These are phyloP conservation scores for Neonectria faginata DNA, from an alignment of 2,329 filamentous ascomycete species.

Conservation along the genomic window DNA sequence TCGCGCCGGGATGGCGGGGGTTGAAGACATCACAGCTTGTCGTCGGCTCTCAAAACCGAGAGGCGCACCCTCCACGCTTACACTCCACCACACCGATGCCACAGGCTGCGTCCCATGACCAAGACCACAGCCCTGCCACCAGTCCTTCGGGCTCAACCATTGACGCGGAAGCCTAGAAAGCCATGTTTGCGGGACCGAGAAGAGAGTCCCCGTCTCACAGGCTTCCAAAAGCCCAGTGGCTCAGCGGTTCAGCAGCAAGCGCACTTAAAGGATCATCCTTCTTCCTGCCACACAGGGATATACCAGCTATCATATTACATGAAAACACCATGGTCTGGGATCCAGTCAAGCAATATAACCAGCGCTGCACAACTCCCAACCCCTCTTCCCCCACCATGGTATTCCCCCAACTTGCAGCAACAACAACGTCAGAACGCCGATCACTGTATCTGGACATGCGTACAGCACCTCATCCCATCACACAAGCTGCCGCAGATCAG, in stretches of 20 bases:
- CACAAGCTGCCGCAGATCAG: constrained; percentile 64
- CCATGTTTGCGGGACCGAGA: constrained; percentile 25
- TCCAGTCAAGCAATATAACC: constrained; percentile 22
- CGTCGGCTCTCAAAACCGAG: constrained; percentile 8
- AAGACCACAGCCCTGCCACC: background rate
- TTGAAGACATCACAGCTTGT: constrained; percentile 7
- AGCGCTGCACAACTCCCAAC: constrained; percentile 24
- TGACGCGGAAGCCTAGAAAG: constrained; percentile 18
- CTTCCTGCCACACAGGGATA: constrained; percentile 27
- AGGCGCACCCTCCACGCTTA: constrained; percentile 14
- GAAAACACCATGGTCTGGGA: constrained; percentile 25
- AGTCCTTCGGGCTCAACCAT: constrained; percentile 20
- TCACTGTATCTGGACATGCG: constrained; percentile 36
- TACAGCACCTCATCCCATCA: constrained; percentile 64
- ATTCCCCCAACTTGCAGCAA: constrained; percentile 12
- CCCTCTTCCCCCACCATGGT: constrained; percentile 28
- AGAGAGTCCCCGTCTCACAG: constrained; percentile 15
- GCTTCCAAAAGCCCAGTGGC: constrained; percentile 14
- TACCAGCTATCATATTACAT: constrained; percentile 11
- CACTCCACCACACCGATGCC: constrained; percentile 3
- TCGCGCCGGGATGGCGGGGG: constrained; percentile 1
- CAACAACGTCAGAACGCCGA: constrained; percentile 29
- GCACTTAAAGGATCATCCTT: constrained; percentile 34
- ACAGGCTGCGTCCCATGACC: constrained; percentile 7
- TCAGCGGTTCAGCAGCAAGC: constrained; percentile 10